Percentiles rank a stretch among this genome's conserved stretches.
Conservation (phyloP, 1,284 basidiomycete genomes). For the Fomitopsis betulina region DNA sequence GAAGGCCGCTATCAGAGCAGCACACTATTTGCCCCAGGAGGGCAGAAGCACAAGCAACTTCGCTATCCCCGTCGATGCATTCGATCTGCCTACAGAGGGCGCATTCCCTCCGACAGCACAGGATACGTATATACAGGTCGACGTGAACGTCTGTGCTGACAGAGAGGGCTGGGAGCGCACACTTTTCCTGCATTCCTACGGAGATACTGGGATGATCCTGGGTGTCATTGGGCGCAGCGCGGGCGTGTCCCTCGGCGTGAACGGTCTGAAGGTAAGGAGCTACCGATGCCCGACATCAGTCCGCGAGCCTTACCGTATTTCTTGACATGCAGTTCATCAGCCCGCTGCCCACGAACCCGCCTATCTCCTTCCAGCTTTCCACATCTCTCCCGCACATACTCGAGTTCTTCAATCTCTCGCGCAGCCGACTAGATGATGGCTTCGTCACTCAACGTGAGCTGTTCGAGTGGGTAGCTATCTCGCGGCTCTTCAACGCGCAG, state of each 20-base stretch:
- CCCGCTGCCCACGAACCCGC: constrained; percentile 21
- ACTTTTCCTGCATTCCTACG: constrained; percentile 55
- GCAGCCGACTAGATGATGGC: constrained; percentile 44
- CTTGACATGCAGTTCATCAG: constrained; percentile 15
- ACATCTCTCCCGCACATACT: constrained; percentile 43
- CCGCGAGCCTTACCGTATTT: background rate
- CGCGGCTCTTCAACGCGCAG: constrained; percentile 44
- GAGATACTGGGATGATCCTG: constrained; percentile 66
- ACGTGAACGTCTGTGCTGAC: constrained; percentile 54
- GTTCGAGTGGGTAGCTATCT: constrained; percentile 53
- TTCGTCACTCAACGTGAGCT: constrained; percentile 48
- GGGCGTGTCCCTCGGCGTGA: constrained; percentile 44
- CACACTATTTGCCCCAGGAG: constrained; percentile 38
- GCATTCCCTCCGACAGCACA: background rate
- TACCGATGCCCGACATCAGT: constrained; percentile 3
- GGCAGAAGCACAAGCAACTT: constrained; percentile 59
- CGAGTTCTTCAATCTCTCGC: constrained; percentile 51
- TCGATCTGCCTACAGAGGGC: constrained; percentile 5
- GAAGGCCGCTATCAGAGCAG: constrained; percentile 42
- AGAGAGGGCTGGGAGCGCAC: constrained; percentile 44
- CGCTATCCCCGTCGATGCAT: constrained; percentile 41
- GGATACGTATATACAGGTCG: constrained; percentile 47
- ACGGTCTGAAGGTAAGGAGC: constrained; percentile 52
- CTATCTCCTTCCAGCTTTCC: constrained; percentile 26
- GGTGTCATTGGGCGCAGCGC: constrained; percentile 45